Base-by-base conservation (phyloP, 768 basidiomycete species). In the Leccinellum albellum region DNA sequence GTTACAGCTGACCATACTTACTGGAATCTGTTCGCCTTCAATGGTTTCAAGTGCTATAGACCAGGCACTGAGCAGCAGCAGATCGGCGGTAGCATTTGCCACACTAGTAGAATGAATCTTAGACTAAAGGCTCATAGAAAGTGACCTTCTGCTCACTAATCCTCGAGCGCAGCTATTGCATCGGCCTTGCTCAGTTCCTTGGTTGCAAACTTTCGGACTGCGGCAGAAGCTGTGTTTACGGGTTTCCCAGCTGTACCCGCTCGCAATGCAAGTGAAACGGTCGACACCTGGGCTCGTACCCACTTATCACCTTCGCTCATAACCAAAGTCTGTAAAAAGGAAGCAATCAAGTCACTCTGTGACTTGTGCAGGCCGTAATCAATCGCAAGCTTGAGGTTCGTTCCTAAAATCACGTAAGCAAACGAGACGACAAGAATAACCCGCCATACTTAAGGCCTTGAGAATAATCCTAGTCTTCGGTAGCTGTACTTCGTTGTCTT, bases 231-330 rank as follows among this genome's bases (percentile, higher is more conserved):
- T 8, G 82, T 80, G 29, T 78, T 71, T 1, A 97, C 93, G 2
- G 95, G 94, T 61, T 84, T 80, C 1, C 87, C 88, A 51, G 78
- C 78, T 15, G 82, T 80, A 0, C 87, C 88, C 1, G 81, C 77
- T 44, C 83, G 82, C 55, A 97, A 75, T 3, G 91, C 87, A 44
- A 87, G 80, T 0, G 85, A 80, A 53, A 94, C 76, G 47, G 83
- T 84, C 17, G 82, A 79, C 4, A 86, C 81, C 57, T 93, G 84
- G 3, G 84, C 79, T 56, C 77, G 76, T n/a, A 98, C 82, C 91
- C 92, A 97, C 59, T 84, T 81, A 63, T 95, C 91, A 15, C 95
- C 95, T 77, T 97, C 94, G 55, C 90, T 93, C 95, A 98, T 98
- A 63, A 98, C 84, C 33, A 98, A 76, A 15, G 93, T 93, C 74